These are phyloP conservation scores for Ceratocystis albifundus DNA, from an alignment of 2,329 filamentous ascomycete species.

Conservation along the genomic window DNA sequence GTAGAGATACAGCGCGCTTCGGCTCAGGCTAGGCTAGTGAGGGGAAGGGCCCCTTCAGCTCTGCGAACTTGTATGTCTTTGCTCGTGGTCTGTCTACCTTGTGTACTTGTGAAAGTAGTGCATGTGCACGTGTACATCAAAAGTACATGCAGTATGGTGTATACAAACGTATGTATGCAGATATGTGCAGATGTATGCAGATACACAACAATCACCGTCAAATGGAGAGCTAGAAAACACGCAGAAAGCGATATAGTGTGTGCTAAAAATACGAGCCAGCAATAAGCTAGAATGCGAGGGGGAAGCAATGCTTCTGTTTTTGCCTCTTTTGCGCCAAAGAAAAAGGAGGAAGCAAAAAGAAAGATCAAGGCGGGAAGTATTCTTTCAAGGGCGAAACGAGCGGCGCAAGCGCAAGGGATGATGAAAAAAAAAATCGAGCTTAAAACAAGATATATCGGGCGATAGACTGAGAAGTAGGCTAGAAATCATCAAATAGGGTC, in stretches of 20 bases:
- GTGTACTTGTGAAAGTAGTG: not conserved
- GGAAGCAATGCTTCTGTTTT: conserved; percentile 1
- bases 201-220: not conserved
- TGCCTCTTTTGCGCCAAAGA: not conserved
- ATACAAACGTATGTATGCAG: not conserved
- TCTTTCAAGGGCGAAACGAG: not conserved
- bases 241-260: not conserved
- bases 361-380: not conserved
- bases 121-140: not conserved
- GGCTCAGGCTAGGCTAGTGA: not conserved
- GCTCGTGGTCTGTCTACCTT: not conserved
- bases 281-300: conserved; percentile 11
- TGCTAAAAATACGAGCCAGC: not conserved
- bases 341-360: not conserved
- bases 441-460: not conserved
- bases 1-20: conserved; percentile 4
- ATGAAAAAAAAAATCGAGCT: not conserved
- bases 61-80: not conserved
- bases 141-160: not conserved
- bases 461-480: not conserved
- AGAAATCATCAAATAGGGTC: too few species aligned
- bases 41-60: not conserved
- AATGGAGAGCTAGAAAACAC: not conserved
- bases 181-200: not conserved
- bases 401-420: not conserved